Evolutionary conservation across 2,329 filamentous ascomycete genomes (phyloP).

Genomic region (Lasiodiplodia theobromae): DNA sequence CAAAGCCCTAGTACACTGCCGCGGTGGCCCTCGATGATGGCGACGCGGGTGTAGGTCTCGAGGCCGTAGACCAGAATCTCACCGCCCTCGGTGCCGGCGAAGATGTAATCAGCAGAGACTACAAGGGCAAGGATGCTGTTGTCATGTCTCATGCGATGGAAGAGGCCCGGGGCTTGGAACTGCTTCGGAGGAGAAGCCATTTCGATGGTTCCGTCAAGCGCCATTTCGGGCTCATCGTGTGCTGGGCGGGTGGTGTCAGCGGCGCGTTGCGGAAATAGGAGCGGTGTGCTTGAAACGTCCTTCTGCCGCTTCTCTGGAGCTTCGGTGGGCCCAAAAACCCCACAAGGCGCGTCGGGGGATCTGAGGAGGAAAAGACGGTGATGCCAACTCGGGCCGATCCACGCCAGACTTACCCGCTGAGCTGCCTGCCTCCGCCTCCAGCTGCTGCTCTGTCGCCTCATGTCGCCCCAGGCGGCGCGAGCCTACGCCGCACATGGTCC

Average conservation of each 20-base stretch:
- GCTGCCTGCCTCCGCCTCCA: background rate
- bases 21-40: slow-evolving; percentile 85
- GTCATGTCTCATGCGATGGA: slow-evolving; percentile 77
- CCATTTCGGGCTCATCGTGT: slow-evolving; percentile 36
- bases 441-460: background rate
- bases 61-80: slow-evolving; percentile 93
- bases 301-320: slow-evolving; percentile 20
- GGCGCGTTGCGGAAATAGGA: slow-evolving; percentile 21
- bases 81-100: slow-evolving; percentile 90
- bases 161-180: slow-evolving; percentile 62
- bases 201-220: slow-evolving; percentile 33
- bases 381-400: slow-evolving; percentile 25
- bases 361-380: slow-evolving; percentile 27
- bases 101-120: slow-evolving; percentile 81
- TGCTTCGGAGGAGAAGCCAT: slow-evolving; percentile 25
- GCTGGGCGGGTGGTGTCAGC: slow-evolving; percentile 15
- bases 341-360: slow-evolving; percentile 27
- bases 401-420: slow-evolving; percentile 9
- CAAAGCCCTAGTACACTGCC: slow-evolving; percentile 88
- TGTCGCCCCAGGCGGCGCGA: slow-evolving; percentile 18
- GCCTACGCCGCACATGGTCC: slow-evolving; percentile 24
- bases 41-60: slow-evolving; percentile 81
- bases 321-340: slow-evolving; percentile 18
- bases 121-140: slow-evolving; percentile 84
- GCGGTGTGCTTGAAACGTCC: slow-evolving; percentile 18